Evolutionary conservation across 306 rosid species (phyloP), one percentile per base, ranked within the genome.

Genomic region (Gynostemma pentaphyllum): DNA sequence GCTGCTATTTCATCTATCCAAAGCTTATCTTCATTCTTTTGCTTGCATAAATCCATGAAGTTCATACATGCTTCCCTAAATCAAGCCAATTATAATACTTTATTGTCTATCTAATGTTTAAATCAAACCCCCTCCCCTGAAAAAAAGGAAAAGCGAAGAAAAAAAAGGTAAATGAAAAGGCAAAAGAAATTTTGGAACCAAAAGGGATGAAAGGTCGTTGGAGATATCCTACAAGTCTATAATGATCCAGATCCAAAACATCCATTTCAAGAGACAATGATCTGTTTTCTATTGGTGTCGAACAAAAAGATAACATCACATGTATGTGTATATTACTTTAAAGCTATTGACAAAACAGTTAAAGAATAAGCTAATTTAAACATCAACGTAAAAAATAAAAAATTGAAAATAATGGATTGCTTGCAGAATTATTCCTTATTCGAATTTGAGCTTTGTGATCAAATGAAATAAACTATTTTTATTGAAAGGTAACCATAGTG

Each of bases 1-100:
- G 97, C 97, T 37, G 97, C 97, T 64, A 94, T 74, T 76, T 94
- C 99, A 74, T 86, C 97, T 40, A 84, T 81, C 99, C 99, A 94
- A 41, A 76, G 85, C 74, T 87, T 84, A 66, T 94, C 99, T 70
- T 94, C 94, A 21, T 86, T 88, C 99, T 94, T 94, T 75, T 80
- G 88, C 72, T 84, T 94, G 87, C 88, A 88, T 12, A 94, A 77
- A 69, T 86, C 83, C 59, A 88, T 74, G 80, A 94, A 94, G 71
- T 86, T 81, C 39, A 86, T 49, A 81, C 97, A 88, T 4, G 99
- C 99, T 76, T 94, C 94, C 95, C 99, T 94, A 70, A 48, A 78
- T 22, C 41, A 75, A 39, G 16, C 50, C 50, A 50, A 45, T 70
- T 9, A 64, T 15, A 45, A 7, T 40, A 48, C 13, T 13, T 53